A percentile compares a stretch with the other conserved stretches of the same genome.
Evolutionary conservation across 208 protist species (phyloP).

Genomic region (Borovskyia barvae): DNA sequence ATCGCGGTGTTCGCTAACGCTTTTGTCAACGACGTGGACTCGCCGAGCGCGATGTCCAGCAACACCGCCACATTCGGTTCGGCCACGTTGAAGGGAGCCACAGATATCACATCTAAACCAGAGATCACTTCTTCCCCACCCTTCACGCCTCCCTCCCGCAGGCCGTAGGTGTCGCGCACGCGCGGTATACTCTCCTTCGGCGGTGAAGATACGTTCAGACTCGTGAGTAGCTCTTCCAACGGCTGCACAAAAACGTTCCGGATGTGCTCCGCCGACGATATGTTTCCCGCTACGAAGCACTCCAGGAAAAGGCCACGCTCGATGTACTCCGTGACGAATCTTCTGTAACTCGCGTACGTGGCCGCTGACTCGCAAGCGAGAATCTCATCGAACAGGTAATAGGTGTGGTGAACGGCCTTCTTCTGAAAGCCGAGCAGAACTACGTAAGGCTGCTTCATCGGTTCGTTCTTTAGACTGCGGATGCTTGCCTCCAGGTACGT

Average conservation of each 20-base stretch:
- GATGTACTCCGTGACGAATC: conserved; percentile 55
- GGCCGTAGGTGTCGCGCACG: conserved; percentile 52
- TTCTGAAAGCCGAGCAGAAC: conserved; percentile 22
- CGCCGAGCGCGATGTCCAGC: conserved; percentile 55
- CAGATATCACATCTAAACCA: conserved; percentile 37
- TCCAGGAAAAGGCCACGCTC: conserved; percentile 50
- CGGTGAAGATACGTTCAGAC: conserved; percentile 21
- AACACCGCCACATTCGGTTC: conserved; percentile 56
- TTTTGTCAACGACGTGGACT: conserved; percentile 31
- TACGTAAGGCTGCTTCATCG: conserved; percentile 46
- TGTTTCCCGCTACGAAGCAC: conserved; percentile 64
- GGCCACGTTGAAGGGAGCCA: conserved; percentile 39
- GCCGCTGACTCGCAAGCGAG: conserved; percentile 24
- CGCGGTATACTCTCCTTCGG: conserved; percentile 29
- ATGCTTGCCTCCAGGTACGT: conserved; percentile 40
- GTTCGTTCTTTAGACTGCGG: conserved; percentile 26
- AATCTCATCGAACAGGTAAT: conserved; percentile 60
- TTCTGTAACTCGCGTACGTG: conserved; percentile 48
- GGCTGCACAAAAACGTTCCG: conserved; percentile 16
- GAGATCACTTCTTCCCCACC: conserved; percentile 1
- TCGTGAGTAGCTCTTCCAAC: conserved; percentile 32
- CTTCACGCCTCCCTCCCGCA: not conserved
- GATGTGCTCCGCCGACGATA: conserved; percentile 36
- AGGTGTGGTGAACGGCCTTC: conserved; percentile 22
- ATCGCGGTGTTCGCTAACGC: conserved; percentile 35